Evolutionary conservation across 139 green algal genomes (phyloP).

Genomic region (Trebouxia sp.): DNA sequence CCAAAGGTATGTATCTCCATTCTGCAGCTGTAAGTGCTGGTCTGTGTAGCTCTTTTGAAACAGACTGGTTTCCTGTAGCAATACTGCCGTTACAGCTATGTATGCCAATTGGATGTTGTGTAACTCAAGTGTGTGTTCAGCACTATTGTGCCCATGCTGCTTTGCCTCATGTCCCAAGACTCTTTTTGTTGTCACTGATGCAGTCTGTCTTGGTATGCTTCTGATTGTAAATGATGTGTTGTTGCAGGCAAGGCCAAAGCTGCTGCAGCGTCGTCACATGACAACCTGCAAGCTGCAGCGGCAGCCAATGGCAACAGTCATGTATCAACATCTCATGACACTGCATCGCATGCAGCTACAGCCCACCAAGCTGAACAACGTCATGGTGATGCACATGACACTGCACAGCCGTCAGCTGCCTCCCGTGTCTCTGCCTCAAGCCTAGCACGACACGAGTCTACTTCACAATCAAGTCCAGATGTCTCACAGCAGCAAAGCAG

Average conservation of each 20-base stretch:
- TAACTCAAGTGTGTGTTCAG: no score
- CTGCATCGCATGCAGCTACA: conserved; percentile 1
- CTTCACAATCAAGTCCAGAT: conserved; percentile 7
- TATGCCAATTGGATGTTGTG: no score
- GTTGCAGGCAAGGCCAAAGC: conserved; percentile 14
- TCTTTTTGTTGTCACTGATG: no score
- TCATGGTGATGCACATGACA: not conserved
- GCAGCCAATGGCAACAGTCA: not conserved
- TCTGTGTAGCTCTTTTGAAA: no score
- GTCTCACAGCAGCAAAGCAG: not conserved
- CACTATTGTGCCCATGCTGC: no score
- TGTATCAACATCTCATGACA: not conserved
- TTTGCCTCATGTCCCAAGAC: no score
- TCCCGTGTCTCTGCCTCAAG: not conserved
- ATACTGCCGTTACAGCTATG: no score
- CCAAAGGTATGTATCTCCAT: not conserved
- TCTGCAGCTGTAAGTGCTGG: no score
- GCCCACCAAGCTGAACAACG: not conserved
- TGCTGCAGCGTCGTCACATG: not conserved
- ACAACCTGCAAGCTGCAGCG: not conserved
- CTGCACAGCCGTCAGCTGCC: conserved; percentile 4
- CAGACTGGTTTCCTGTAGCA: no score
- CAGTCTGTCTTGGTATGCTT: no score
- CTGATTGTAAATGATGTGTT: no score
- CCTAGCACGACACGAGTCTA: not conserved